Conservation (phyloP, 2,329 filamentous ascomycete species). For the Fusarium subglutinans region DNA sequence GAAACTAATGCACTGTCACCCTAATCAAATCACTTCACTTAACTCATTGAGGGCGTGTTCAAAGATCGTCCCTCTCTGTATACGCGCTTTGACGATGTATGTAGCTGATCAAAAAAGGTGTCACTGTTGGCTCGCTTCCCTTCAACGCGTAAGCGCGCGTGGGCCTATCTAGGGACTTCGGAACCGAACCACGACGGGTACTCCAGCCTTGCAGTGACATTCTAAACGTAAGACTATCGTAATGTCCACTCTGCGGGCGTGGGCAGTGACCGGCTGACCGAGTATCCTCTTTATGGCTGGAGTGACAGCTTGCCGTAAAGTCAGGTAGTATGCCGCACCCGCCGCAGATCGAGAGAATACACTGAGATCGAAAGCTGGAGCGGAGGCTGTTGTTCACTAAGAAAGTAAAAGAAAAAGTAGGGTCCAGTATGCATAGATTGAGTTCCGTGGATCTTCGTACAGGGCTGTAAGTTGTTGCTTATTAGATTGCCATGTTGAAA, state of each 20-base stretch:
- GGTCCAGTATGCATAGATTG: background rate
- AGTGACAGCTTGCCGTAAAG: background rate
- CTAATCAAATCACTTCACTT: background rate
- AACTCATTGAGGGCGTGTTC: background rate
- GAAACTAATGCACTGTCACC: slow-evolving; percentile 6
- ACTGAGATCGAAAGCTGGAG: background rate
- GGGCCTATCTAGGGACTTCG: background rate
- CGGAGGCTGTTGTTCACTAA: background rate
- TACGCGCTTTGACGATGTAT: background rate
- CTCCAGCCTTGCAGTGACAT: background rate
- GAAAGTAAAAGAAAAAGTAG: background rate
- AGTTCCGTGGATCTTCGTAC: background rate
- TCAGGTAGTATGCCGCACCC: background rate
- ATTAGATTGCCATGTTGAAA: background rate
- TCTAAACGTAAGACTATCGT: background rate
- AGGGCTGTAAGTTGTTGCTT: background rate
- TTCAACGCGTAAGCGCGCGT: background rate
- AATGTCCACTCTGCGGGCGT: background rate
- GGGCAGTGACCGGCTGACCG: background rate
- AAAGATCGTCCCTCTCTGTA: background rate
- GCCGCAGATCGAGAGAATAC: background rate
- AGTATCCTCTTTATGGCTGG: background rate
- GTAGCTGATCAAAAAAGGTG: background rate
- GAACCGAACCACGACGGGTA: background rate
- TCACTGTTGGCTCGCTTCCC: background rate